Evolutionary conservation across 2,329 filamentous ascomycete genomes (phyloP), one percentile per base, ranked within the genome.

Genomic region (Arachnomyces sp.): DNA sequence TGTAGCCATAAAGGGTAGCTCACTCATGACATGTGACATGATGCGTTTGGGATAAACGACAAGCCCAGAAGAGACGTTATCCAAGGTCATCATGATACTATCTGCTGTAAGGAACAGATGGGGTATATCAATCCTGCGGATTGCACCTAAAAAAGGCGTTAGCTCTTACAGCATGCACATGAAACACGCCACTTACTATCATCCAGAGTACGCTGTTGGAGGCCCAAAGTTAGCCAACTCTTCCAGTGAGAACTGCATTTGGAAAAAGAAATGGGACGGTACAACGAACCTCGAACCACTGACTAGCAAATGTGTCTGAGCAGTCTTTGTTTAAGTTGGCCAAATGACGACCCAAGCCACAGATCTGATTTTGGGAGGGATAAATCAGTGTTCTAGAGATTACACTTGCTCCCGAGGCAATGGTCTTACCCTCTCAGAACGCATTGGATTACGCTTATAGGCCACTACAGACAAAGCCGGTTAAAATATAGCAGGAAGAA

Each of bases 1-100:
- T 6, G 81, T 88, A 6, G 80, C 75, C 83, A 90, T 93, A 66
- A 95, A 94, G 1, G 89, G 89, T 11, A 95, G 75, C 64, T 93
- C 85, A 46, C 80, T 75, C 51, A 80, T 74, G 34, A 93, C 71
- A 46, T 75, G 80, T 43, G 74, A 71, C 44, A 73, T 69, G 58
- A 93, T 86, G 41, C 80, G 72, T 42, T 77, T 74, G 16, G 86
- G 85, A 63, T 93, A 95, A 30, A 95, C 75, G n/a, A 85, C 81
- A 8, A 87, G 69, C 7, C 83, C 82, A 39, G 73, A 70, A 21
- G 72, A 73, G 34, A 87, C 74, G 51, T 86, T 86, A 58, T 86
- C 77, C 41, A 81, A 62, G 6, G 78, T 71, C 35, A 84, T 76
- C 6, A 82, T 67, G 49, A 87, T 73, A 3, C 80, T 76, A 50